These are phyloP conservation scores for Colletotrichum plurivorum DNA, from an alignment of 2,329 filamentous ascomycete genomes.

Conservation along the genomic window DNA sequence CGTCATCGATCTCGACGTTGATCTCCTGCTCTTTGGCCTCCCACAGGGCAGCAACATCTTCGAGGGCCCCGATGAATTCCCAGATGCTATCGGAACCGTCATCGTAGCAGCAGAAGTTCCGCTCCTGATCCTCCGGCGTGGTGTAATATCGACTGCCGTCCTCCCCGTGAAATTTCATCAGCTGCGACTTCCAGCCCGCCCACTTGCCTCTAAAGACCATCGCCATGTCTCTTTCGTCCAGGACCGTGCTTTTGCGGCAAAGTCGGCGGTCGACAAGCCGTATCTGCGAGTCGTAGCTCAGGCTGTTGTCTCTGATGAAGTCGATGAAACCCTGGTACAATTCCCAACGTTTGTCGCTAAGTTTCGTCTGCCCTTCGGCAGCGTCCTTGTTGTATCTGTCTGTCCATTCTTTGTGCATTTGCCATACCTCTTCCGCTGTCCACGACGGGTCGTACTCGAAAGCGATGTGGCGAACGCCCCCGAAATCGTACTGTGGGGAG, in stretches of 20 bases:
- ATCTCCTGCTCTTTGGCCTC: no score
- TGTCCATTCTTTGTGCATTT: neutral
- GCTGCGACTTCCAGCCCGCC: no score
- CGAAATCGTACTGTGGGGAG: neutral
- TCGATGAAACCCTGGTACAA: neutral
- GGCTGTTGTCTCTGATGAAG: rapidly evolving
- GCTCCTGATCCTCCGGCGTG: no score
- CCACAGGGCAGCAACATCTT: no score
- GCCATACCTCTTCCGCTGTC: neutral
- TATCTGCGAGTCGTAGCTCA: neutral
- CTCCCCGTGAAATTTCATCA: no score
- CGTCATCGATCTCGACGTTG: no score
- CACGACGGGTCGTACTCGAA: neutral
- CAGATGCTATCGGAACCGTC: no score
- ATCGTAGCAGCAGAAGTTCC: no score
- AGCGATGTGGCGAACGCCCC: neutral
- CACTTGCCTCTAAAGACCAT: neutral
- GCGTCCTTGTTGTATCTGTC: neutral
- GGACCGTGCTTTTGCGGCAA: neutral
- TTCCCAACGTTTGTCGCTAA: rapidly evolving
- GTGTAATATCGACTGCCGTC: no score
- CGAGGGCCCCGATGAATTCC: no score
- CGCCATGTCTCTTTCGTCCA: neutral
- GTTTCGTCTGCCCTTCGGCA: no score
- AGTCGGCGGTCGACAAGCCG: neutral